Conservation (phyloP, 78 protist species). For the Dictyostelium brefeldianum region DNA sequence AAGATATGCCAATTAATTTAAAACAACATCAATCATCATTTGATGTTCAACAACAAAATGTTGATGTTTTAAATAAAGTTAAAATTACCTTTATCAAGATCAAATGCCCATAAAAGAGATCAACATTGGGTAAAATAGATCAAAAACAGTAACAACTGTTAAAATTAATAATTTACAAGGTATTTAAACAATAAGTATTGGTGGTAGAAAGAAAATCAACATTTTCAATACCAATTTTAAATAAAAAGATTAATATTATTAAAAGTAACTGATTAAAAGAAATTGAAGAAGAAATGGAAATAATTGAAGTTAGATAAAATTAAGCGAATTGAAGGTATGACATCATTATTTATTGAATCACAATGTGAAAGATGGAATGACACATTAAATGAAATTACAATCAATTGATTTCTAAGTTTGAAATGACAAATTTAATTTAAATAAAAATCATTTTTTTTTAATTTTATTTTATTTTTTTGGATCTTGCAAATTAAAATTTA, state of each 20-base stretch:
- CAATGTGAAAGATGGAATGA: constrained; percentile 59
- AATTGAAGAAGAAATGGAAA: constrained; percentile 17
- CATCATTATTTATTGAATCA: neutral
- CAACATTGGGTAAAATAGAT: constrained; percentile 1
- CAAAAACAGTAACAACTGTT: neutral
- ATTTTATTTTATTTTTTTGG: too few relatives aligned
- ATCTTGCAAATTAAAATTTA: too few relatives aligned
- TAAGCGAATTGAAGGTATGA: constrained; percentile 14
- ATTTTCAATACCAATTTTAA: neutral
- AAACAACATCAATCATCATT: neutral
- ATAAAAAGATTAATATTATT: neutral
- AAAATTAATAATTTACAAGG: neutral
- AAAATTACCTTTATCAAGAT: constrained; percentile 10
- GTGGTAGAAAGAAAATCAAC: neutral
- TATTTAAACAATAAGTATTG: neutral
- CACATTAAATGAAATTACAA: neutral
- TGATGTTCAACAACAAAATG: too few relatives aligned
- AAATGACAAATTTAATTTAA: too few relatives aligned
- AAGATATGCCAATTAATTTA: neutral
- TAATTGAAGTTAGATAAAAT: neutral
- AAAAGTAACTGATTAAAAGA: neutral
- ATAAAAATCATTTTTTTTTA: too few relatives aligned
- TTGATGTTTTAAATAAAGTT: neutral
- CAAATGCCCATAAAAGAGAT: neutral
- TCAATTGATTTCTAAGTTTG: constrained; percentile 14